Conservation (phyloP, 257 asterid genomes). For the Buddleja alternifolia region DNA sequence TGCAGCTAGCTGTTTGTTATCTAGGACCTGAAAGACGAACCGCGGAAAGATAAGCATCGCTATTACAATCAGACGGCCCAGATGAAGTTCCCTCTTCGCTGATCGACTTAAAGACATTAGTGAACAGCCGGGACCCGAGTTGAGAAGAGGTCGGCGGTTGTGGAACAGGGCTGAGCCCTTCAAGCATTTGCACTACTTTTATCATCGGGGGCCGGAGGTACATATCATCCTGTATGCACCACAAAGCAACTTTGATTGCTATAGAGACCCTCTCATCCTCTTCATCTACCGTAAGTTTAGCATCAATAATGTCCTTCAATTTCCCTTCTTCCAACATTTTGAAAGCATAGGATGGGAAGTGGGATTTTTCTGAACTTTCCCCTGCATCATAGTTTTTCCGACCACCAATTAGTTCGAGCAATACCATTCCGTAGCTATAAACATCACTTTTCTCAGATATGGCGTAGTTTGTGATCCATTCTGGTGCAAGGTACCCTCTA, state of each 20-base stretch:
- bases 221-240: slow-evolving; percentile 99
- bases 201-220: slow-evolving; percentile 81
- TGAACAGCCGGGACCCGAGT: slow-evolving; percentile 64
- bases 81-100: slow-evolving; percentile 81
- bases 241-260: slow-evolving; percentile 79
- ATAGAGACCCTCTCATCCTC: slow-evolving; percentile 67
- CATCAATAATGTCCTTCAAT: slow-evolving; percentile 65
- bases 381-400: slow-evolving; percentile 73
- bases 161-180: slow-evolving; percentile 75
- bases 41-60: slow-evolving; percentile 79
- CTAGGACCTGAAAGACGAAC: slow-evolving; percentile 95
- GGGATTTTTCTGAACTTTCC: slow-evolving; percentile 68
- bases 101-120: slow-evolving; percentile 57
- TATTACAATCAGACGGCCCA: slow-evolving; percentile 83
- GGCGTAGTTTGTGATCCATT: slow-evolving; percentile 95
- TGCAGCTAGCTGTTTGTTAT: slow-evolving; percentile 39
- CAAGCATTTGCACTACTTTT: slow-evolving; percentile 94
- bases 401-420: slow-evolving; percentile 91
- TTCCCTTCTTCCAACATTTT: slow-evolving; percentile 93
- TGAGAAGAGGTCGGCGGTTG: slow-evolving; percentile 72
- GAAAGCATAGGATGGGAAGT: slow-evolving; percentile 83
- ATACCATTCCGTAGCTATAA: slow-evolving; percentile 88
- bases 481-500: slow-evolving; percentile 93
- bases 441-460: slow-evolving; percentile 96
- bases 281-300: slow-evolving; percentile 50